Evolutionary conservation across 2,329 filamentous ascomycete species (phyloP), one percentile per base, ranked within the genome.

Genomic region (Pseudocercospora ulei): DNA sequence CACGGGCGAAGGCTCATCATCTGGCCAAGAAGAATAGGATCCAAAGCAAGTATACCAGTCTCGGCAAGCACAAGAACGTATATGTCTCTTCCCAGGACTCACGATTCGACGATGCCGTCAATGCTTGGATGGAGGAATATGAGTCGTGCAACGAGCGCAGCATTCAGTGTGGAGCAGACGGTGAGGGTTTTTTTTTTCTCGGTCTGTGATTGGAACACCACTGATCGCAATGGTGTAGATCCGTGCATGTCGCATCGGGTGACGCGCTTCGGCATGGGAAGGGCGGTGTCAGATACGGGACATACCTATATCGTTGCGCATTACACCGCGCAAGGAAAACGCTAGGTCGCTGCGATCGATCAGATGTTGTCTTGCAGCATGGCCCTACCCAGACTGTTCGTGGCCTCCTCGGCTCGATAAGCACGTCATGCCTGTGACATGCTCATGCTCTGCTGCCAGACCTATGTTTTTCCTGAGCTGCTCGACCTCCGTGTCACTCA

Each of bases 401-500:
- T 33, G 17, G 18, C 17, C n/a, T 5, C 14, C 5, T 33, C n/a
- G 14, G 11, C 17, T 33, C 17, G 8, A 33, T 33, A 33, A 7
- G 9, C 11, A 14, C 23, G 17, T 19, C n/a, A 23, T n/a, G 14
- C 2, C 17, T 33, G n/a, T 19, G 18, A 22, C 19, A 23, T 33
- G 30, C 30, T 11, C 26, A 12, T 12, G 20, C 23, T 39, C 16
- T 35, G 31, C 31, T 28, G 16, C 28, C 22, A 16, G n/a, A 11
- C 9, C 43, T 36, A n/a, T 31, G 53, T 72, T 75, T 34, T 56
- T 62, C 35, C 64, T 66, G 33, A 81, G 58, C 42, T 55, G 63
- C 44, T 65, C 65, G 38, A 84, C 65, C 44, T 75, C 71, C 4
- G 65, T 67, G 20, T 68, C 65, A 1, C 65, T 68, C 22, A 85